A percentile compares a stretch with the other conserved stretches of the same genome.
phyloP scores from a whole-genome alignment of 495 filamentous ascomycete species.

The Massariosphaeria phaeospora region DNA sequence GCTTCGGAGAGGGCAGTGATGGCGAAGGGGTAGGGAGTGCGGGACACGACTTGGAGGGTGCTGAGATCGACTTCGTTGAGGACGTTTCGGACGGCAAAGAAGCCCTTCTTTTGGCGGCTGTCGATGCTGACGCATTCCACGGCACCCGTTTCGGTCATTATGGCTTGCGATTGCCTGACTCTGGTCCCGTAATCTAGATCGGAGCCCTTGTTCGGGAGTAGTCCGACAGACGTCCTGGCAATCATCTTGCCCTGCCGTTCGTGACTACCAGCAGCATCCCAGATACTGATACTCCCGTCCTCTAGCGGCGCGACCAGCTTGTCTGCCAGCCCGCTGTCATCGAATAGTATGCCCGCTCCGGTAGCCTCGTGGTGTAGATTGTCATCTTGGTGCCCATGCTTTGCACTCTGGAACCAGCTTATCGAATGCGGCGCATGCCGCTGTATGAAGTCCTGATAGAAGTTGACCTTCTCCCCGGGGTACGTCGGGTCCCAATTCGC shows the following conservation, averaged over 20 bases:
- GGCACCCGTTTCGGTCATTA: conserved; percentile 60
- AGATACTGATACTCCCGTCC: conserved; percentile 79
- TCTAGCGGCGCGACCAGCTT: conserved; percentile 74
- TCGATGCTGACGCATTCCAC: conserved; percentile 83
- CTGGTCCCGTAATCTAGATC: conserved; percentile 39
- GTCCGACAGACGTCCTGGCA: conserved; percentile 57
- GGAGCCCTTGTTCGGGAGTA: conserved; percentile 46
- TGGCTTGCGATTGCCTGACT: conserved; percentile 41
- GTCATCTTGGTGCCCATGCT: conserved; percentile 36
- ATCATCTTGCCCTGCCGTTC: conserved; percentile 59
- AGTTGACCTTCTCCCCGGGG: conserved; percentile 61
- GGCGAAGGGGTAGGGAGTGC: conserved; percentile 72
- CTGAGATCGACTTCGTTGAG: conserved; percentile 81
- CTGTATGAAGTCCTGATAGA: conserved; percentile 86
- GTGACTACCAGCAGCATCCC: conserved; percentile 65
- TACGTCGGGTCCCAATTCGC: conserved; percentile 80
- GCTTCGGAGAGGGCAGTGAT: conserved; percentile 81
- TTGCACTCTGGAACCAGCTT: conserved; percentile 57
- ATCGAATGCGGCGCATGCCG: conserved; percentile 67
- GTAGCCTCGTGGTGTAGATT: conserved; percentile 46
- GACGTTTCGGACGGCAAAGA: conserved; percentile 68
- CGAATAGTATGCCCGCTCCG: conserved; percentile 62
- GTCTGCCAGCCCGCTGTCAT: conserved; percentile 48
- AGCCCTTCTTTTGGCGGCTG: conserved; percentile 62
- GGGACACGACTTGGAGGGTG: conserved; percentile 65